Evolutionary conservation across 2,329 filamentous ascomycete genomes (phyloP), one percentile per base, ranked within the genome.

Genomic region (Neodidymelliopsis sp.): DNA sequence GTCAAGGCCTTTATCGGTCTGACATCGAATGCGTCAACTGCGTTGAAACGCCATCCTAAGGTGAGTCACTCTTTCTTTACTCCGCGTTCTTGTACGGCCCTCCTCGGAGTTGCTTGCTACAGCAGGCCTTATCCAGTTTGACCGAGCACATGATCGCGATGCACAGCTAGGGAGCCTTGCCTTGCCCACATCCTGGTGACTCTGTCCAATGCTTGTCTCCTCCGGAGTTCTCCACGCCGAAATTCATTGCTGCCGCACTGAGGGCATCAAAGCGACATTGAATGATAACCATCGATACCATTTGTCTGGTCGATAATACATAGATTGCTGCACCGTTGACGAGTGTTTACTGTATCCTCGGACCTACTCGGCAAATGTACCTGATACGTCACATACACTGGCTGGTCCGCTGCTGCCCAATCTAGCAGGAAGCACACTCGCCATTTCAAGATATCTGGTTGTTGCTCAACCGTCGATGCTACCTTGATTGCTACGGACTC

Each of bases 31-130:
- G 76, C 82, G 56, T 84, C 85, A 50, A 88, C 84, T 53, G 90
- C 91, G 11, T 78, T 97, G 39, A 96, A 95, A 79, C 93, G 84
- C 27, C 87, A 87, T 66, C 92, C 92, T 4, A 93, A 92, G 84
- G 90, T 91, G 71, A 70, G 81, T 75, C 9, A 5, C 22, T 35
- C 28, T 52, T 39, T 16, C 54, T 44, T 49, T 49, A 15, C 56
- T 42, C 55, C 27, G 30, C 15, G 9, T 18, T 28, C 22, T 15
- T 20, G n/a, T 7, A 19, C 4, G 11, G 19, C 16, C 15, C 20
- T 22, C 3, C 4, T 12, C 12, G 3, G 2, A n/a, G n/a, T n/a
- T n/a, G n/a, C n/a, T n/a, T 22, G 10, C 13, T 22, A 18, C 19
- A 24, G 12, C 8, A 16, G 20, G 11, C 15, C 15, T n/a, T 18